Percentiles rank a stretch among this genome's conserved stretches.
Conservation (phyloP, 176 grass and related monocot species). For the Tillandsia leiboldiana region DNA sequence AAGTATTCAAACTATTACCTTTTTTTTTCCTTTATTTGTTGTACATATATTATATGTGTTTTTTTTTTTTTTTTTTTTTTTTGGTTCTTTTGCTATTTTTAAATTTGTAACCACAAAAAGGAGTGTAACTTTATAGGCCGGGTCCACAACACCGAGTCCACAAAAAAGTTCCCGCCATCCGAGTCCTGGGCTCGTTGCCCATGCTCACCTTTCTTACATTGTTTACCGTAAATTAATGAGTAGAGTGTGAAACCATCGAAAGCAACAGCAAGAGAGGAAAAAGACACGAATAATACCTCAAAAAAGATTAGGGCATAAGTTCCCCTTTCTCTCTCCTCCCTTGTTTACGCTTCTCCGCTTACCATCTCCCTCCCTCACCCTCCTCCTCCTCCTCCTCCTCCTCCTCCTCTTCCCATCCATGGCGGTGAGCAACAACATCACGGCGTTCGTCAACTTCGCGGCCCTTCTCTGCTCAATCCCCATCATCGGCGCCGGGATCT, state of each 20-base stretch:
- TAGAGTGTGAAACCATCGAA: neutral
- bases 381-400: neutral
- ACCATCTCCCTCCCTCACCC: neutral
- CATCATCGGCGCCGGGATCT: conserved; percentile 48
- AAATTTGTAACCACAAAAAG: no score
- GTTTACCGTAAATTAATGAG: no score
- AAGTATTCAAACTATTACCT: no score
- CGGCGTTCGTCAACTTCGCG: conserved; percentile 68
- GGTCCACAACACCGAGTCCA: no score
- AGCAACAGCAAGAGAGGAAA: neutral
- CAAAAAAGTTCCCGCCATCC: no score
- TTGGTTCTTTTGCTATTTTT: no score
- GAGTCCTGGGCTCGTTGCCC: no score
- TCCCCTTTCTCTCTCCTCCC: neutral
- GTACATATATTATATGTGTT: no score
- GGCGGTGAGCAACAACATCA: conserved; percentile 93
- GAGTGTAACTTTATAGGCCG: no score
- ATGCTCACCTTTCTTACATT: no score
- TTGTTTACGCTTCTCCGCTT: neutral
- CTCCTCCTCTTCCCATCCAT: conserved; percentile 11
- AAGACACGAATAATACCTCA: neutral
- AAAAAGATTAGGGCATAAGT: neutral
- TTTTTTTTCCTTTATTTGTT: no score
- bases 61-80: no score
- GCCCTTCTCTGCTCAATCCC: conserved; percentile 58